A percentile compares a stretch with the other conserved stretches of the same genome.
Conservation (phyloP, 495 filamentous ascomycete species). For the Aspergillus bridgeri region DNA sequence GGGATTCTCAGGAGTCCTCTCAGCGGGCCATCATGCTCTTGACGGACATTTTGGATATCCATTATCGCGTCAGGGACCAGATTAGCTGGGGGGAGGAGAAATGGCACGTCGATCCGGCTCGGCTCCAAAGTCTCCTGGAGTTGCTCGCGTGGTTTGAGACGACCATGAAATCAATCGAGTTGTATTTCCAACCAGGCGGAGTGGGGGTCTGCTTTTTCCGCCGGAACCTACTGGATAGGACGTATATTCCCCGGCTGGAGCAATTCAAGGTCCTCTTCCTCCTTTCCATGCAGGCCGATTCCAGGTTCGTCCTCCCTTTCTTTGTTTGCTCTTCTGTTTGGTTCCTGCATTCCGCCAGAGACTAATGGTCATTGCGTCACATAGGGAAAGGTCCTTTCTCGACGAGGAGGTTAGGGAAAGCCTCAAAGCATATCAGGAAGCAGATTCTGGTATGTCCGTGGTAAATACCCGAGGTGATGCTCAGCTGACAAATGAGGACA, state of each 20-base stretch:
- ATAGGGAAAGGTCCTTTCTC: constrained; percentile 20
- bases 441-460: constrained; percentile 21
- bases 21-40: constrained; percentile 18
- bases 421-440: constrained; percentile 18
- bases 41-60: constrained; percentile 22
- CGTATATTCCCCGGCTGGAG: constrained; percentile 26
- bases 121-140: constrained; percentile 22
- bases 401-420: constrained; percentile 17
- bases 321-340: background rate
- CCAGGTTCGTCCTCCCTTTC: constrained; percentile 15
- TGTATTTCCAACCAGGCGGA: constrained; percentile 35
- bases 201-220: constrained; percentile 26
- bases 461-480: background rate
- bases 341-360: background rate
- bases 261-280: constrained; percentile 31
- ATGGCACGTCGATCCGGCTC: constrained; percentile 21
- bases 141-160: constrained; percentile 19
- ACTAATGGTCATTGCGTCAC: background rate
- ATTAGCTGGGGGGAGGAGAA: constrained; percentile 25
- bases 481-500: background rate
- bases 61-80: constrained; percentile 25
- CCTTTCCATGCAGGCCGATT: constrained; percentile 28
- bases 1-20: constrained; percentile 20
- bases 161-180: constrained; percentile 26
- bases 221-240: constrained; percentile 28